A percentile compares a stretch with the other conserved stretches of the same genome.
phyloP scores from a whole-genome alignment of 495 filamentous ascomycete species.

The Penicillium parvum region DNA sequence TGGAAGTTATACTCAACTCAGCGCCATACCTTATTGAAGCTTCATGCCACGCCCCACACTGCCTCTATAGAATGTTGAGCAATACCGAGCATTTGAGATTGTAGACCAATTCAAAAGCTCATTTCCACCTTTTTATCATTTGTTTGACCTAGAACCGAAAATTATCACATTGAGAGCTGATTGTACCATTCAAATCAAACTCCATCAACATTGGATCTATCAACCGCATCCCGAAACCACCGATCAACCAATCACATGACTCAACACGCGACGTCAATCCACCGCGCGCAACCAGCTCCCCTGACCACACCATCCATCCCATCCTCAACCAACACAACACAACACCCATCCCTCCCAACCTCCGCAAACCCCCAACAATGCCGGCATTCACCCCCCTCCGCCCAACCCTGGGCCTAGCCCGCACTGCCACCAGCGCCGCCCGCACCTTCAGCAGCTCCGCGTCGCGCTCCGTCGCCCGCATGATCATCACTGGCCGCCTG shows the following conservation, averaged over 20 bases:
- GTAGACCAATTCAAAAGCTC: too few species aligned
- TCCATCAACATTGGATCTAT: background rate
- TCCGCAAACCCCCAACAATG: conserved; percentile 30
- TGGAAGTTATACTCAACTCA: too few species aligned
- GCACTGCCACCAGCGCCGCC: conserved; percentile 35
- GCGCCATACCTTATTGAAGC: too few species aligned
- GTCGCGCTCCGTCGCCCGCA: conserved; percentile 44
- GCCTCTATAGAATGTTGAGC: too few species aligned
- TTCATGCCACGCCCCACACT: too few species aligned
- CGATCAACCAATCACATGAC: conserved; percentile 2
- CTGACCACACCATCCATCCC: conserved; percentile 36
- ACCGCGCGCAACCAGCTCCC: background rate
- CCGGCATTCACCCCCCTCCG: conserved; percentile 47
- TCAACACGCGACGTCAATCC: conserved; percentile 1
- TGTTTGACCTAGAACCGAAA: too few species aligned
- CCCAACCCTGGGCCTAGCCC: conserved; percentile 29
- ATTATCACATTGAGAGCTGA: too few species aligned
- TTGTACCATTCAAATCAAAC: too few species aligned
- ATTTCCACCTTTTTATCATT: too few species aligned
- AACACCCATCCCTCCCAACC: too few species aligned
- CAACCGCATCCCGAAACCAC: background rate
- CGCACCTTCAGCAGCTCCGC: conserved; percentile 57
- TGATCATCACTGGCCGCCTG: conserved; percentile 75
- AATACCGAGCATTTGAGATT: too few species aligned
- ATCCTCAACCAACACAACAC: too few species aligned